Conservation (phyloP, 2,329 filamentous ascomycete genomes). For the Neofusicoccum kwambonambiense region DNA sequence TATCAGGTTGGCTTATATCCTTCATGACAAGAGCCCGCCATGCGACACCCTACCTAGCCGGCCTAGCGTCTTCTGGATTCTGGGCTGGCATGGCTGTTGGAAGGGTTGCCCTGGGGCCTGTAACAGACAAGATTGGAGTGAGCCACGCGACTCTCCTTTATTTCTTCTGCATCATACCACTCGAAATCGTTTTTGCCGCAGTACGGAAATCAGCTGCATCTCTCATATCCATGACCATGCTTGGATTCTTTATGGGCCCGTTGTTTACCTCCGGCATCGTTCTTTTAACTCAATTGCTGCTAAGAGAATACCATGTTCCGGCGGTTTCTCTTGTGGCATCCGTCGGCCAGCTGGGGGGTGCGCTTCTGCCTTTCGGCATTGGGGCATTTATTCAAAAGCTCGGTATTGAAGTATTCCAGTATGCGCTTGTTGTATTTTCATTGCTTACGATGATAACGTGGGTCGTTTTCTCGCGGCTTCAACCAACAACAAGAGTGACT, state of each 20-base stretch:
- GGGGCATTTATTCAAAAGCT: conserved; percentile 40
- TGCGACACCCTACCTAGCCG: conserved; percentile 37
- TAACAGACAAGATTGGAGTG: conserved; percentile 34
- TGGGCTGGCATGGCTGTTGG: conserved; percentile 48
- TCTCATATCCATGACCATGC: conserved; percentile 30
- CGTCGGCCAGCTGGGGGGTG: conserved; percentile 46
- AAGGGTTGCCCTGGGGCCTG: conserved; percentile 32
- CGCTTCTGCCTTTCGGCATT: conserved; percentile 45
- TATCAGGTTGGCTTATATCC: conserved; percentile 48
- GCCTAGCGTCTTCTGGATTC: conserved; percentile 45
- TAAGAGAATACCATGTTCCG: conserved; percentile 41
- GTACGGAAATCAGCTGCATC: conserved; percentile 26
- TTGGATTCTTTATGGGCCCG: conserved; percentile 44
- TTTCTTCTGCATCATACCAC: conserved; percentile 17
- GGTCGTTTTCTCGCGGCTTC: conserved; percentile 17
- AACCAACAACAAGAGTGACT: neutral
- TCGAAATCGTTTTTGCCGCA: conserved; percentile 11
- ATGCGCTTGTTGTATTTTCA: conserved; percentile 28
- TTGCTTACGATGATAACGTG: conserved; percentile 27
- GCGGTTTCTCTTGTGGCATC: conserved; percentile 47
- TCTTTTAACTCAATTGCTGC: conserved; percentile 38
- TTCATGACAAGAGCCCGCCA: conserved; percentile 46
- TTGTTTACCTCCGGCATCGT: conserved; percentile 45
- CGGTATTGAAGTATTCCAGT: conserved; percentile 41
- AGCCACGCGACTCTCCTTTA: conserved; percentile 28